These are phyloP conservation scores for Blastocystis sp. DNA, from an alignment of 352 stramenopile species.

Conservation along the genomic window DNA sequence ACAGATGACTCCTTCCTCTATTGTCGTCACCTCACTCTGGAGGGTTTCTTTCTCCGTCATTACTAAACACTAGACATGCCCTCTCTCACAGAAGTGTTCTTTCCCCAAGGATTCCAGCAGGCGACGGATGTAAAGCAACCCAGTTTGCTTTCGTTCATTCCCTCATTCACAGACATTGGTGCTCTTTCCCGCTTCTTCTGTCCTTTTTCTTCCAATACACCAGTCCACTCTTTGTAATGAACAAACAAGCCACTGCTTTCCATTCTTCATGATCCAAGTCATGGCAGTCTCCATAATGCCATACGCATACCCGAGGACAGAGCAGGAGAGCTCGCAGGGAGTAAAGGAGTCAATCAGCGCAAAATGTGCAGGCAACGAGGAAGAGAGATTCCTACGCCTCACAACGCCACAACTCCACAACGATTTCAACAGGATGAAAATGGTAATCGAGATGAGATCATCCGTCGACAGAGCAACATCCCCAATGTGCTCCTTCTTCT, in stretches of 20 bases:
- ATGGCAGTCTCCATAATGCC: conserved; percentile 60
- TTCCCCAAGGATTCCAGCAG: too few relatives aligned
- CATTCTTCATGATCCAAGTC: conserved; percentile 58
- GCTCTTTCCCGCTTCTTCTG: too few relatives aligned
- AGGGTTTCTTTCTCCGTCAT: too few relatives aligned
- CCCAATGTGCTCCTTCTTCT: conserved; percentile 9
- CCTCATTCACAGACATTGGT: too few relatives aligned
- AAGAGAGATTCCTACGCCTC: conserved; percentile 37
- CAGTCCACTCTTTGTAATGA: too few relatives aligned
- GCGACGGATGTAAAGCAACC: too few relatives aligned
- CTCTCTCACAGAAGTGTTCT: too few relatives aligned
- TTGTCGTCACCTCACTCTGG: too few relatives aligned
- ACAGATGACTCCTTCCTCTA: too few relatives aligned
- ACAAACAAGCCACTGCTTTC: background rate
- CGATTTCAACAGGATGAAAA: conserved; percentile 62
- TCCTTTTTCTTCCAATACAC: too few relatives aligned
- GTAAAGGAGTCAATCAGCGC: conserved; percentile 50
- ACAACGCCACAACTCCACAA: background rate
- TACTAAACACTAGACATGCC: too few relatives aligned
- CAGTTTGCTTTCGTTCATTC: too few relatives aligned
- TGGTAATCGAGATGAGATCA: conserved; percentile 54
- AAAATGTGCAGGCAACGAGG: conserved; percentile 45
- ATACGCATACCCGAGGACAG: conserved; percentile 48
- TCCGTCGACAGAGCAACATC: conserved; percentile 53
- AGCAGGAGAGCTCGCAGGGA: conserved; percentile 48